Evolutionary conservation across 2,329 filamentous ascomycete species (phyloP), one percentile per base, ranked within the genome.

Genomic region (Ilyonectria destructans): DNA sequence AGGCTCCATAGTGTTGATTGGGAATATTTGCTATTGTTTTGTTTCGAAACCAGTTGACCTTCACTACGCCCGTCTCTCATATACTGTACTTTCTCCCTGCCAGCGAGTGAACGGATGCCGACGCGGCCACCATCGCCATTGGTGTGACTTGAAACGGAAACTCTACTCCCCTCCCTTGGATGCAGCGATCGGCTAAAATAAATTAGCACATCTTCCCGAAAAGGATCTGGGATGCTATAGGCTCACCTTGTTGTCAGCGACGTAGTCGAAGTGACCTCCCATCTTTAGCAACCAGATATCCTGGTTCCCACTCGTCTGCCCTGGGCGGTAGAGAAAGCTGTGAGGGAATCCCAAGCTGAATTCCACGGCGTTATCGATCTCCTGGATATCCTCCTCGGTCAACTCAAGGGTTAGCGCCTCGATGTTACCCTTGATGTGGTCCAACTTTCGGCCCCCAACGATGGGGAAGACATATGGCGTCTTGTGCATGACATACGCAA

Each of bases 401-500:
- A 95, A 82, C 62, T 85, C 81, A 48, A 94, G 81, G 1, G 83
- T 85, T 43, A 95, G 83, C 0, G 91, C 90, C 74, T 91, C 87
- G 71, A 94, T 91, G 74, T 94, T 94, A 65, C 85, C 86, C 76
- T 90, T 87, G 46, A 95, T 82, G 76, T 95, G 92, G 57, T 91
- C 88, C 10, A 93, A 79, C 73, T 90, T 94, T 12, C 92, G 86
- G 0, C 91, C 90, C 12, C 92, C 92, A 5, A 94, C 84, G 46
- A 95, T 89, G 1, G 93, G 93, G 76, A 93, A 93, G 13, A 94
- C 90, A 74, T 93, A 89, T 0, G 91, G 88, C 1, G 90, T 84
- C 81, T 94, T 94, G 71, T 89, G 86, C 85, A 93, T 87, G 15
- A 94, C 89, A 75, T 95, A 95, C 2, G 92, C 92, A 26, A 95